Base-by-base conservation (phyloP, 192 early-diverging fungal species). In the Entomortierella beljakovae region DNA sequence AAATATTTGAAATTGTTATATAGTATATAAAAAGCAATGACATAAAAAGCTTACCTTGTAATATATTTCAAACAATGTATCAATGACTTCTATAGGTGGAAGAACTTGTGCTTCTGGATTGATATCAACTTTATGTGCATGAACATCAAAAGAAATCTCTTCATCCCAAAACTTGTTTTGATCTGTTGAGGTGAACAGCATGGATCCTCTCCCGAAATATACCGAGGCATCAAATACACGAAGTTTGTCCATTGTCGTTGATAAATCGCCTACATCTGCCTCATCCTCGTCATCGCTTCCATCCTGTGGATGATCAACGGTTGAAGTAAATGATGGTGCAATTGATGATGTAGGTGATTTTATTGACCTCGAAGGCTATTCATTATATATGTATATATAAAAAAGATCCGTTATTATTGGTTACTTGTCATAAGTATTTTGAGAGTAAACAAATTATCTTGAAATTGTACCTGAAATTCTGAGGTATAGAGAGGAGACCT, bases 131-230 rank as follows among this genome's bases (percentile, higher is more conserved):
- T 64, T 50, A 8, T 60, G 75, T 1, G 56, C 46, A 23, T 79
- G 75, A 3, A 79, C 67, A 53, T 79, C 75, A 49, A 79, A 79
- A 1, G 75, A 79, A 22, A 79, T 79, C 51, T 79, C 75, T 37
- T 79, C 75, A 22, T 79, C 75, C 75, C 75, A 79, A 49, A 79
- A 79, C 37, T 64, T 34, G 22, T 79, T 70, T 28, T 79, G 67
- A 54, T 79, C 75, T 22, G 75, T 79, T 2, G 75, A 79, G 0
- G 75, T 79, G 10, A 79, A 79, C 15, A 79, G 38, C 75, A 79
- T 79, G 10, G 75, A 69, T 53, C 75, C 75, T n/a, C 70, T 79
- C 13, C 75, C 75, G 56, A 79, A 64, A 40, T 79, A 79, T 0
- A 79, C 56, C 0, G 75, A 79, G 15, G 75, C 75, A 55, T 79